Evolutionary conservation across 257 asterid species (phyloP).

Genomic region (Paraleonurus japonicus): DNA sequence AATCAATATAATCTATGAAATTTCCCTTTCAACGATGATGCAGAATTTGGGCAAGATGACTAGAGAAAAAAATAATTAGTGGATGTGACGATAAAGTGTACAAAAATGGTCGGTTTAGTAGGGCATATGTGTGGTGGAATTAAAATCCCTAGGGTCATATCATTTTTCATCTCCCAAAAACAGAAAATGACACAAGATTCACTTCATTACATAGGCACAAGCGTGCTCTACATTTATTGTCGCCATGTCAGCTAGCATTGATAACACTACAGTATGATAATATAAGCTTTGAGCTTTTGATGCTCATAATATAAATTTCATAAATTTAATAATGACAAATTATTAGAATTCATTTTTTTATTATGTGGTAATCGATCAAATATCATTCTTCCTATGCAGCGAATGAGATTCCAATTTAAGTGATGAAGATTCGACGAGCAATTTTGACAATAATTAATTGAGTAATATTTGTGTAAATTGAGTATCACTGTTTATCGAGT

Average conservation of each 20-base stretch:
- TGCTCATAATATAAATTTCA: neutral
- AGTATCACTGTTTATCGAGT: too few species aligned
- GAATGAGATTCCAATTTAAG: neutral
- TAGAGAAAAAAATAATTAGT: neutral
- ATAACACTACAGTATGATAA: neutral
- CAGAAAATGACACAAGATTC: slow-evolving; percentile 34
- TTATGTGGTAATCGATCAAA: too few species aligned
- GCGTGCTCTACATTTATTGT: neutral
- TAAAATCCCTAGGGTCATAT: neutral
- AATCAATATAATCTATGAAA: too few species aligned
- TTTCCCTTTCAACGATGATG: slow-evolving; percentile 21
- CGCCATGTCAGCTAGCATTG: slow-evolving; percentile 27
- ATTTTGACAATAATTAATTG: neutral
- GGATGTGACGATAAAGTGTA: slow-evolving; percentile 6
- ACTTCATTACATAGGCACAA: slow-evolving; percentile 23
- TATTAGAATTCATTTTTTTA: neutral
- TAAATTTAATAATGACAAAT: neutral
- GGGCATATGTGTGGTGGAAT: slow-evolving; percentile 24
- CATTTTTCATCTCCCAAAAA: neutral
- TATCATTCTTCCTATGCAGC: too few species aligned
- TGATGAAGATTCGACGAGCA: neutral
- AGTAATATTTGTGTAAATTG: too few species aligned
- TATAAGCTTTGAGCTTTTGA: neutral
- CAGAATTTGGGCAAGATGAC: neutral
- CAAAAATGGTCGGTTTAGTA: slow-evolving; percentile 32